phyloP scores from a whole-genome alignment of 768 basidiomycete species.

The Lentinula edodes region DNA sequence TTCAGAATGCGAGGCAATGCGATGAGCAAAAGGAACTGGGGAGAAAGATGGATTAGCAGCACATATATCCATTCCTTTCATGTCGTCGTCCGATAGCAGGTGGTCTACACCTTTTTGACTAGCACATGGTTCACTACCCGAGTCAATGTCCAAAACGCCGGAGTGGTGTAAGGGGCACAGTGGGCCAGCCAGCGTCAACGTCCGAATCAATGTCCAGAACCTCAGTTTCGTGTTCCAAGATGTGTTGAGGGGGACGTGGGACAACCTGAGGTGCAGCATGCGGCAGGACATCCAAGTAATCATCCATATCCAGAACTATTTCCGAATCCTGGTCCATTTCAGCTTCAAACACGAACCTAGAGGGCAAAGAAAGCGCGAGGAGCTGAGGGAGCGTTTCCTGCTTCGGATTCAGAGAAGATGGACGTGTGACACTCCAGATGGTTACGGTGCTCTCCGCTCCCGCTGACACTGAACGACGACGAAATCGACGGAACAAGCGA shows the following conservation, averaged over 20 bases:
- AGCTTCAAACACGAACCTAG: not conserved
- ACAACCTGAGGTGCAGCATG: not conserved
- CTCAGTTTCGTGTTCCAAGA: not conserved
- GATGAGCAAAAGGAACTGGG: not conserved
- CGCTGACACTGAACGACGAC: not conserved
- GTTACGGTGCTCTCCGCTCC: not conserved
- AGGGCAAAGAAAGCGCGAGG: not conserved
- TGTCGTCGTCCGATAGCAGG: not conserved
- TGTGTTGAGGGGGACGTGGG: no score
- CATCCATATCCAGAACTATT: not conserved
- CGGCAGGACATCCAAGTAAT: not conserved
- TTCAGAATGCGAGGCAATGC: not conserved
- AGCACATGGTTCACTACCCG: not conserved
- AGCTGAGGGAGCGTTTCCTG: not conserved
- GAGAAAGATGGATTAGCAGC: not conserved
- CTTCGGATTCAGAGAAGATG: not conserved
- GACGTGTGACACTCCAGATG: not conserved
- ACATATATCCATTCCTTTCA: not conserved
- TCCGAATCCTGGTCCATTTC: not conserved
- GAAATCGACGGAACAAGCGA: not conserved
- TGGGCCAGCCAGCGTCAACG: not conserved
- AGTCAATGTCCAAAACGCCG: not conserved
- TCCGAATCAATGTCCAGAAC: not conserved
- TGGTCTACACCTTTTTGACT: not conserved
- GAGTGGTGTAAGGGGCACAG: not conserved